Conservation (phyloP, 1,284 basidiomycete genomes). For the Waitea zeae region DNA sequence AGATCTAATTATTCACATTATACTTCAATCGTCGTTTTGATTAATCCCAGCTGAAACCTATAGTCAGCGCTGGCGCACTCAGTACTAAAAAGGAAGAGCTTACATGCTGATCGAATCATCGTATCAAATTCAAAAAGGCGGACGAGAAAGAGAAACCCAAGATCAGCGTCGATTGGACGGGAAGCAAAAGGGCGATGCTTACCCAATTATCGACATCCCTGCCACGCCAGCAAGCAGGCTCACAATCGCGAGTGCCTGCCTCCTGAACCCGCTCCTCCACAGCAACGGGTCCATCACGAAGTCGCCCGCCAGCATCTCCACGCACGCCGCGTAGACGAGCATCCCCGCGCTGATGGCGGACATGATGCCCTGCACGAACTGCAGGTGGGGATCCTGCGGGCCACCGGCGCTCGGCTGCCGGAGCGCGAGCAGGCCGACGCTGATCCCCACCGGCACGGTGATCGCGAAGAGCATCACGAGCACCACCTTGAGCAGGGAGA, state of each 20-base stretch:
- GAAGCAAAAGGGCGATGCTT: too few relatives aligned
- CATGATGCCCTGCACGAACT: constrained; percentile 48
- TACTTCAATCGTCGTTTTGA: too few relatives aligned
- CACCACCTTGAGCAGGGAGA: constrained; percentile 25
- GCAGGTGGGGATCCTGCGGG: constrained; percentile 13
- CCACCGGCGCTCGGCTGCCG: constrained; percentile 12
- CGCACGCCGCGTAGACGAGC: constrained; percentile 61
- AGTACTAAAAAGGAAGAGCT: too few relatives aligned
- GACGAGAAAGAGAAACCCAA: too few relatives aligned
- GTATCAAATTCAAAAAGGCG: too few relatives aligned
- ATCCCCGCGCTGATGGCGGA: constrained; percentile 63
- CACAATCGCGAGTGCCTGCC: constrained; percentile 32
- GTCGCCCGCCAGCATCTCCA: constrained; percentile 69
- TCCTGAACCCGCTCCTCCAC: constrained; percentile 21
- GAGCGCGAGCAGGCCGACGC: constrained; percentile 33
- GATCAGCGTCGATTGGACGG: too few relatives aligned
- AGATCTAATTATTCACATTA: too few relatives aligned
- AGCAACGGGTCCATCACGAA: constrained; percentile 46
- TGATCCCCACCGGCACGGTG: constrained; percentile 53
- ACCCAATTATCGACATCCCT: constrained; percentile 37
- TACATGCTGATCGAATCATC: too few relatives aligned
- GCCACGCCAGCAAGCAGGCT: constrained; percentile 36
- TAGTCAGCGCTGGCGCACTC: too few relatives aligned
- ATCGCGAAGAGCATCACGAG: constrained; percentile 50
- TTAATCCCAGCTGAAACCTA: too few relatives aligned